Base-by-base conservation (phyloP, 1,284 basidiomycete species). In the Omphalotus olearius region DNA sequence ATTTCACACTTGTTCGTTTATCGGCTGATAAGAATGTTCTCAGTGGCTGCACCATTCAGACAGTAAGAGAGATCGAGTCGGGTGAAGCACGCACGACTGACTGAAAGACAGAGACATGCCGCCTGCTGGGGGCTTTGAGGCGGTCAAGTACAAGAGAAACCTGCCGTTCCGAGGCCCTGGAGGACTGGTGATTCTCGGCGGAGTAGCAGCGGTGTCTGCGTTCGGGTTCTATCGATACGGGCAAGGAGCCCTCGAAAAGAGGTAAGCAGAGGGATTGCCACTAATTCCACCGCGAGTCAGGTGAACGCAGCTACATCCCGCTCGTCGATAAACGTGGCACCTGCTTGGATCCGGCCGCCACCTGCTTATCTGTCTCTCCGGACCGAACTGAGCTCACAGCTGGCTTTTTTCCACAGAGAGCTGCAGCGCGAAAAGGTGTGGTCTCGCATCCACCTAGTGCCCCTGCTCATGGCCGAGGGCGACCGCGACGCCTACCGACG, bases 401-500 rank as follows among this genome's bases (percentile, higher is more conserved):
- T 57, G 57, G n/a, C n/a, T n/a, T 55, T 53, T 60, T 59, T 62
- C 9, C 52, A 62, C 68, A 98, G 96, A 69, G 96, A 99, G 75
- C 78, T 99, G 48, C 78, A 88, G 68, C 83, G 97, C 59, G 96
- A 99, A 75, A 88, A 91, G 69, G 83, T 85, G 41, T 98, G 96
- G 96, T 93, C 94, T 57, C 83, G 96, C 59, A 96, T 99, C 65
- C 85, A 99, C 74, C 80, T 98, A 43, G 89, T 96, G 39, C 96
- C 96, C 14, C 69, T 98, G 55, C 78, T 97, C 43, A 79, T 95
- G 59, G 95, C 95, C 45, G 95, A 99, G 69, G 85, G 88, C 13
- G 95, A 99, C 74, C 85, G 96, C 54, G 93, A 96, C 68, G 77
- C 80, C 46, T 95, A 91, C 76, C 80, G 93, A 60, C 81, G 93